Evolutionary conservation across 208 protist genomes (phyloP).

Genomic region (Leptomonas pyrrhocoris): DNA sequence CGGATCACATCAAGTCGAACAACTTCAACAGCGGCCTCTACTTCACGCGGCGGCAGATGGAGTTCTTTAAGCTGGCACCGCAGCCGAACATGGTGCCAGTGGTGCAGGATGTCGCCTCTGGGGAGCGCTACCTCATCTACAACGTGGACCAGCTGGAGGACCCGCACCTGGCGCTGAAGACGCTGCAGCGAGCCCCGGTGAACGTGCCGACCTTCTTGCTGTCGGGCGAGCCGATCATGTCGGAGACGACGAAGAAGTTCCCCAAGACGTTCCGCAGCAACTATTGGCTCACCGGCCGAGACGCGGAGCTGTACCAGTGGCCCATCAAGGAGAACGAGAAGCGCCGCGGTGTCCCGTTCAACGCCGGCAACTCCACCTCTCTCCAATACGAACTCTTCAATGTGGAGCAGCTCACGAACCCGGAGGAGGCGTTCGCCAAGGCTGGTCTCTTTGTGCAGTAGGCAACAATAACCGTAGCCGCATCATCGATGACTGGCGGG

Average conservation of each 20-base stretch:
- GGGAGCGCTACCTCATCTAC: constrained; percentile 83
- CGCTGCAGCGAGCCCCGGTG: constrained; percentile 77
- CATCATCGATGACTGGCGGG: not conserved
- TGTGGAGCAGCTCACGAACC: constrained; percentile 88
- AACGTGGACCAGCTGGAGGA: constrained; percentile 90
- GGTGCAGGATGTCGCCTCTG: constrained; percentile 64
- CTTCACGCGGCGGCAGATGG: constrained; percentile 85
- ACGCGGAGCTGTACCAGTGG: constrained; percentile 90
- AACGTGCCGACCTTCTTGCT: constrained; percentile 85
- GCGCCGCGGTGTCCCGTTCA: constrained; percentile 73
- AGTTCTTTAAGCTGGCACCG: constrained; percentile 82
- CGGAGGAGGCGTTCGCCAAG: constrained; percentile 86
- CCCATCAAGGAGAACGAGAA: constrained; percentile 82
- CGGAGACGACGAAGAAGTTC: constrained; percentile 75
- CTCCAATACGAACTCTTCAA: constrained; percentile 87
- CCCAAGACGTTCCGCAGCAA: constrained; percentile 80
- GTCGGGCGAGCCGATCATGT: constrained; percentile 79
- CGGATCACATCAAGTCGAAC: constrained; percentile 82
- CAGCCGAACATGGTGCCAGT: constrained; percentile 69
- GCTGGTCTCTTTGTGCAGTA: constrained; percentile 84
- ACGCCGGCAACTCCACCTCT: constrained; percentile 45
- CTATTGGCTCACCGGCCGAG: constrained; percentile 87
- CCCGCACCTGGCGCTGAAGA: constrained; percentile 80
- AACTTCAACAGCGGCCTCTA: constrained; percentile 89
- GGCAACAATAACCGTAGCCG: not conserved